Evolutionary conservation across 2,329 filamentous ascomycete species (phyloP).

Genomic region (Ophiostoma sp.): DNA sequence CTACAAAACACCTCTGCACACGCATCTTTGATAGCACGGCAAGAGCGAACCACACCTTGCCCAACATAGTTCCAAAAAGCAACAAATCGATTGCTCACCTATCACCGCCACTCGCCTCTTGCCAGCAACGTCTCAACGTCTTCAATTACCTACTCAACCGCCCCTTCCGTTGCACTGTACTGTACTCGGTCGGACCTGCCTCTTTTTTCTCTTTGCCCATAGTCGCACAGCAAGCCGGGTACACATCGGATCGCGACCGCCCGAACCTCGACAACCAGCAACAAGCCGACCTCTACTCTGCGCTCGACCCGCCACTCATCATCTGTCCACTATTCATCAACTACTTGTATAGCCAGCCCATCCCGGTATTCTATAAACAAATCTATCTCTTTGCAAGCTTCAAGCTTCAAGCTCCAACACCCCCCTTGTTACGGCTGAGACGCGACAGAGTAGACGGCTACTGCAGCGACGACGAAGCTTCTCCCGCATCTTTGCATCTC

Average conservation of each 20-base stretch:
- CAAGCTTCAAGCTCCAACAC: neutral
- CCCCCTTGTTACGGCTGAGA: neutral
- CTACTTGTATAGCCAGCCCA: neutral
- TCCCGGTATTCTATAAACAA: neutral
- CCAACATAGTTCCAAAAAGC: neutral
- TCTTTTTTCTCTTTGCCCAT: constrained; percentile 9
- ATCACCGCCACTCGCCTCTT: neutral
- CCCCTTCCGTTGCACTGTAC: neutral
- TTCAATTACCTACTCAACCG: neutral
- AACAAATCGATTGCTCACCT: no score
- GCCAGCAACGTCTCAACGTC: neutral
- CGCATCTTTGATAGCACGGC: neutral
- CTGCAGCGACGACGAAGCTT: neutral
- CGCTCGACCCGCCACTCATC: neutral
- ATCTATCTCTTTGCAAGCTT: neutral
- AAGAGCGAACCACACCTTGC: constrained; percentile 12
- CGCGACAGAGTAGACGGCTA: neutral
- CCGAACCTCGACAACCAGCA: neutral
- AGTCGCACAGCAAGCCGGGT: constrained; percentile 6
- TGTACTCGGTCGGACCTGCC: neutral
- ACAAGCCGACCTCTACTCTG: neutral
- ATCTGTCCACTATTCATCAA: neutral
- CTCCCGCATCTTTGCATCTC: neutral
- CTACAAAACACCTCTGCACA: constrained; percentile 10
- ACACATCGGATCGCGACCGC: constrained; percentile 9